Conservation (phyloP, 371 early-diverging fungal species). For the Apophysomyces variabilis region DNA sequence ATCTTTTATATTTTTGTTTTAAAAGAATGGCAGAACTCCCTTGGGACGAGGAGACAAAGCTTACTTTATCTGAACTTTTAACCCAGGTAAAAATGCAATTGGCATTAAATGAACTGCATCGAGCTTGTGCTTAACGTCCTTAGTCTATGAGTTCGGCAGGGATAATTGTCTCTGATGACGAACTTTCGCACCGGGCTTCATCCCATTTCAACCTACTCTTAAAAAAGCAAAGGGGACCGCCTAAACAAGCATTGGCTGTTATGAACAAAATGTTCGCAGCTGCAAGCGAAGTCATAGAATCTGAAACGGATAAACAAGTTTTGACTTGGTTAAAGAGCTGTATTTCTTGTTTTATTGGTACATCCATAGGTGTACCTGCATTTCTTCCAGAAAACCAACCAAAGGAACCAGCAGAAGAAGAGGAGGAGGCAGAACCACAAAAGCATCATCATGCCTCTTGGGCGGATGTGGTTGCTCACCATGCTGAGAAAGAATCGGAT, state of each 20-base stretch:
- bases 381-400: conserved; percentile 21
- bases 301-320: conserved; percentile 47
- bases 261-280: conserved; percentile 42
- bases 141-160: conserved; percentile 27
- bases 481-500: conserved; percentile 14
- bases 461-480: conserved; percentile 37
- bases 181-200: conserved; percentile 14
- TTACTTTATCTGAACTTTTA: conserved; percentile 22
- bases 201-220: conserved; percentile 25
- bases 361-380: conserved; percentile 18
- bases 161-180: conserved; percentile 11
- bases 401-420: not conserved
- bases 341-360: conserved; percentile 21
- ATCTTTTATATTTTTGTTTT: not conserved
- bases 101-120: not conserved
- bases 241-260: conserved; percentile 7
- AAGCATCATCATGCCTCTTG: conserved; percentile 23
- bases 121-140: too few relatives aligned
- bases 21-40: conserved; percentile 5
- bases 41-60: conserved; percentile 21
- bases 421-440: conserved; percentile 16
- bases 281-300: conserved; percentile 42
- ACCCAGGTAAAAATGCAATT: conserved; percentile 8
- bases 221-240: conserved; percentile 12
- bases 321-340: conserved; percentile 24